Conservation (phyloP, 768 basidiomycete genomes). For the Russula dissimulans region DNA sequence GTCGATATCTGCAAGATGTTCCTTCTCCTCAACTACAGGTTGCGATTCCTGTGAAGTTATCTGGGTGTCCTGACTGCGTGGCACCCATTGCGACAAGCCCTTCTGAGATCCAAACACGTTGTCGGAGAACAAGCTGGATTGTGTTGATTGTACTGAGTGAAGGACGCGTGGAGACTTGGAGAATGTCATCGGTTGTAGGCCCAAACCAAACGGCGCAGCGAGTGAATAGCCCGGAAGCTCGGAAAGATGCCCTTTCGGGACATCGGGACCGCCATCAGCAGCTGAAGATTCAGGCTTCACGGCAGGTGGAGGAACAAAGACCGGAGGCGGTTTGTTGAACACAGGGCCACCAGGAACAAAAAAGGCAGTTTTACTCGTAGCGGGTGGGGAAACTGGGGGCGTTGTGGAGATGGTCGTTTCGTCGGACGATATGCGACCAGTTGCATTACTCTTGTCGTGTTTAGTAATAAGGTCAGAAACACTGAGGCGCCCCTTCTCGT, state of each 20-base stretch:
- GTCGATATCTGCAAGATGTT: constrained; percentile 35
- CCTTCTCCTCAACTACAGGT: constrained; percentile 12
- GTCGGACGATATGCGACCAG: background rate
- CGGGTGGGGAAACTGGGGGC: constrained; percentile 20
- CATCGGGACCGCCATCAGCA: constrained; percentile 17
- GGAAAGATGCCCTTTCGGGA: constrained; percentile 27
- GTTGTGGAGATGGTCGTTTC: constrained; percentile 16
- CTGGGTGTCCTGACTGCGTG: constrained; percentile 52
- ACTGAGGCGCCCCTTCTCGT: constrained; percentile 35
- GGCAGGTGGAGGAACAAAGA: constrained; percentile 40
- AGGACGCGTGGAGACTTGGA: constrained; percentile 23
- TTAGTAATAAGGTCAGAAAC: constrained; percentile 47
- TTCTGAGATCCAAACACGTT: constrained; percentile 41
- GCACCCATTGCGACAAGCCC: constrained; percentile 43
- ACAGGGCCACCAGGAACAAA: constrained; percentile 37
- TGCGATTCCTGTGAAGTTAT: constrained; percentile 29
- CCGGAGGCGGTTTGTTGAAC: constrained; percentile 46
- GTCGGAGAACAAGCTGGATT: constrained; percentile 45
- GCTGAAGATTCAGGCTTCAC: constrained; percentile 17
- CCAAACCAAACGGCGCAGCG: constrained; percentile 39
- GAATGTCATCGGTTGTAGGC: constrained; percentile 26
- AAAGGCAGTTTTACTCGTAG: constrained; percentile 18
- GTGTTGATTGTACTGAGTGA: constrained; percentile 42
- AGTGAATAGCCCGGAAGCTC: constrained; percentile 32
- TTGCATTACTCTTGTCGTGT: constrained; percentile 32